Base-by-base conservation (phyloP, 2,329 filamentous ascomycete species). In the Clarireedia sp. region DNA sequence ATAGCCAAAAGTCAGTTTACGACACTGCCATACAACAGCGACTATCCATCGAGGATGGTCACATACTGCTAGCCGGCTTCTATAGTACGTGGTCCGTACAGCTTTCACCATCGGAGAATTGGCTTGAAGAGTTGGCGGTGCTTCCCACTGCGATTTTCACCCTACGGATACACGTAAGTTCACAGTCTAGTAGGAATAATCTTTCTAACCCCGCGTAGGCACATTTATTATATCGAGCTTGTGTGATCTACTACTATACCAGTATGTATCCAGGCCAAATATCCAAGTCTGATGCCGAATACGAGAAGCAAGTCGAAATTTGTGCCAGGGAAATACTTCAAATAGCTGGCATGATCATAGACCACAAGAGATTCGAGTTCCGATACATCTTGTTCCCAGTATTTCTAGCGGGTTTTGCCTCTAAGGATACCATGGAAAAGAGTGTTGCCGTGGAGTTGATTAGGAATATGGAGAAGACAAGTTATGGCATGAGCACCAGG, bases 191-290 rank as follows among this genome's bases (percentile, higher is more conserved):
- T 14, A 49, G 10, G 2, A 43, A 9, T 2, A 14, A 17, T 36
- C 26, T 26, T 37, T 37, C 56, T 62, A 47, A 51, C n/a, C 45
- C 9, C 40, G 38, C 14, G 59, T 55, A 74, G 69, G 67, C 73
- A 2, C 68, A 71, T 37, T 65, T 76, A 8, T 70, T 81, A 12
- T 79, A 76, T 65, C 75, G 78, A 59, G 70, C 70, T 19, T 74
- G 72, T 44, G 69, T 76, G 17, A 71, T 82, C 50, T 80, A 79
- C 63, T 73, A 74, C n/a, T 74, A 76, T 54, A 79, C 75, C 5
- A 76, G 73, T 61, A 76, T 81, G 72, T 80, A 74, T 70, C 71
- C 73, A 3, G 67, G 69, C 4, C 78, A 81, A 64, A 65, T 71
- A 2, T 60, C 71, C 9, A 70, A 75, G 21, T 70, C 68, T 1